Conservation (phyloP, 495 filamentous ascomycete species). For the Trichoderma erinaceum region DNA sequence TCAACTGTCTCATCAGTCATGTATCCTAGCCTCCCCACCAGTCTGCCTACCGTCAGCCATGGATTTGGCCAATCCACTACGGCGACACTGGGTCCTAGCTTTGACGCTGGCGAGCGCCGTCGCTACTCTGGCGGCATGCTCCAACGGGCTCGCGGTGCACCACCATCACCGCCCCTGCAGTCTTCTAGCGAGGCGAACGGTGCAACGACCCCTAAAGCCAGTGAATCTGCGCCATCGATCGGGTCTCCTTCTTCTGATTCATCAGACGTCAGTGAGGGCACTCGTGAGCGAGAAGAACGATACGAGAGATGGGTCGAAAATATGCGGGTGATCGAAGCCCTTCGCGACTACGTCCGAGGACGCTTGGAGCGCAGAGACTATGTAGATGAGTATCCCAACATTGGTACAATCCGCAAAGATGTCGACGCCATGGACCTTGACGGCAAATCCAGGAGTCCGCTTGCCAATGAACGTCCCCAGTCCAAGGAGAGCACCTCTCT, state of each 20-base stretch:
- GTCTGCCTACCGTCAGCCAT: conserved; percentile 58
- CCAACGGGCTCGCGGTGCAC: conserved; percentile 57
- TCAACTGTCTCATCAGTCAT: conserved; percentile 50
- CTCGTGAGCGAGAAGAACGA: conserved; percentile 37
- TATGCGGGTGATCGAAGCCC: conserved; percentile 69
- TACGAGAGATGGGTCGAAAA: conserved; percentile 81
- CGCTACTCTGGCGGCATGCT: conserved; percentile 83
- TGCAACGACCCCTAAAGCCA: conserved; percentile 47
- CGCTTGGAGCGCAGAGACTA: conserved; percentile 60
- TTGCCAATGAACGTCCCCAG: not conserved
- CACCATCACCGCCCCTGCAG: conserved; percentile 21
- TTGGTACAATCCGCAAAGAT: conserved; percentile 18
- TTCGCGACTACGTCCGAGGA: conserved; percentile 61
- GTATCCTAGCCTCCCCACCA: conserved; percentile 68
- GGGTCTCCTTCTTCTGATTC: conserved; percentile 39
- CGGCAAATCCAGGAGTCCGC: conserved; percentile 4
- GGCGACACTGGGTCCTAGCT: conserved; percentile 73
- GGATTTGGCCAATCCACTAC: conserved; percentile 61
- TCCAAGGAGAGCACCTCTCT: conserved; percentile 14
- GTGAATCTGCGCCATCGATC: conserved; percentile 29
- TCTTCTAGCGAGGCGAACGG: conserved; percentile 41
- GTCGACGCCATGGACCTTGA: conserved; percentile 28
- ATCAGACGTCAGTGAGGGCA: conserved; percentile 32
- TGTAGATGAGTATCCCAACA: conserved; percentile 33
- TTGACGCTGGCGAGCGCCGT: conserved; percentile 74